Evolutionary conservation across 345 rosid species (phyloP), one percentile per base, ranked within the genome.

Genomic region (Aquilaria yunnanensis): DNA sequence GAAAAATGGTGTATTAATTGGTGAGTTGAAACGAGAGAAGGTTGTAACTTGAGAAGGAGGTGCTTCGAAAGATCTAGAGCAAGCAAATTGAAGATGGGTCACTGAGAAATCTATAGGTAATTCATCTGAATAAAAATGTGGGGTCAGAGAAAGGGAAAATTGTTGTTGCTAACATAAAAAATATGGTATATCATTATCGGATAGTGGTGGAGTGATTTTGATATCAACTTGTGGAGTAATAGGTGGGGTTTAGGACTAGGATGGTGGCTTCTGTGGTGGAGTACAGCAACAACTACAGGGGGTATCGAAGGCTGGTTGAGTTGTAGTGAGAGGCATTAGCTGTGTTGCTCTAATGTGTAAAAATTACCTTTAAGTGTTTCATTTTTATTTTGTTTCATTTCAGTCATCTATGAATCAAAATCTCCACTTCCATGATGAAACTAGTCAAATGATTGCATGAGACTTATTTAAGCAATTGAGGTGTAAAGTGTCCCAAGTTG

Each of bases 1-100:
- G 75, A 80, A 79, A 73, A 94, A 94, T 67, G 97, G 97, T 31
- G 89, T 90, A 67, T 69, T 94, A 72, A 97, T 94, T 11, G 99
- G 96, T 11, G 96, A 94, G 5, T 68, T 81, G 10, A 95, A 90
- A 68, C 95, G 91, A 10, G 87, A 78, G 60, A 61, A 74, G 60
- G 83, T 23, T 23, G 23, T 23, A 23, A 23, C 23, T 94, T 14
- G 87, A 81, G 45, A 83, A 74, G 75, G 96, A 86, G 77, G 63
- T 86, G 23, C 67, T 94, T 16, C 74, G 69, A 58, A 88, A 76
- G 75, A 76, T 88, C 54, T 88, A 83, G 70, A 78, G 23, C 34
- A 83, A 84, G 14, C 95, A 90, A 64, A 60, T 83, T 2, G 77
- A 74, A 23, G 90, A 81, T 59, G 92, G 85, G 37, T 56, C 71